Evolutionary conservation across 2,329 filamentous ascomycete species (phyloP), one percentile per base, ranked within the genome.

Genomic region (Hymenotorrendiella dingleyae): DNA sequence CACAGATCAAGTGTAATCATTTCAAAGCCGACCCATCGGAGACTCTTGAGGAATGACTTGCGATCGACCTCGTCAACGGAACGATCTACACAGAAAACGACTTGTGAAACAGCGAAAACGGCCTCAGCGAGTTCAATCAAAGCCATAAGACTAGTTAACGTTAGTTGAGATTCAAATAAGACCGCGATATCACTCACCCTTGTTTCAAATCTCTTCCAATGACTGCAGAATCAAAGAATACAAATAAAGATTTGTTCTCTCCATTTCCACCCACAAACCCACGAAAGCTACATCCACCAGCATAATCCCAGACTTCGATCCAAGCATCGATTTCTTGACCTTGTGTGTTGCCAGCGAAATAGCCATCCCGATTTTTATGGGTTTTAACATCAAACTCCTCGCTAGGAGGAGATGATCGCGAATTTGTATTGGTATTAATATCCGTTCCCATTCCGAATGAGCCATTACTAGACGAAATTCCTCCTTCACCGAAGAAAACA

Each of bases 401-500:
- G 44, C 56, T 53, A 47, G 55, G 54, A 53, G 60, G 59, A 50
- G 58, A 60, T 46, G 56, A 55, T 54, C 59, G 58, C 51, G 57
- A 59, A 64, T 59, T 66, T 72, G 71, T 67, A 76, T 70, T 75
- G 73, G 72, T 80, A 23, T 46, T 34, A 12, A 39, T 39, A 29
- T 35, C 17, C 44, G 82, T 80, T 91, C 80, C 82, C 80, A 85
- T 81, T 78, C 84, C 83, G 80, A 84, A 79, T 80, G 86, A 91
- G 84, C 80, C 84, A 80, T 81, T 76, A 73, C 72, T 70, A 67
- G 70, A 77, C 75, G 72, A 74, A 71, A 67, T 71, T 81, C 82
- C 85, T 84, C 82, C 88, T 84, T 94, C 89, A 94, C 87, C 90
- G 77, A 84, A 86, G 81, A 96, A 95, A 74, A 86, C 84, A 73